Base-by-base conservation (phyloP, 192 early-diverging fungal genomes). In the Gryganskiella cystojenkinii region DNA sequence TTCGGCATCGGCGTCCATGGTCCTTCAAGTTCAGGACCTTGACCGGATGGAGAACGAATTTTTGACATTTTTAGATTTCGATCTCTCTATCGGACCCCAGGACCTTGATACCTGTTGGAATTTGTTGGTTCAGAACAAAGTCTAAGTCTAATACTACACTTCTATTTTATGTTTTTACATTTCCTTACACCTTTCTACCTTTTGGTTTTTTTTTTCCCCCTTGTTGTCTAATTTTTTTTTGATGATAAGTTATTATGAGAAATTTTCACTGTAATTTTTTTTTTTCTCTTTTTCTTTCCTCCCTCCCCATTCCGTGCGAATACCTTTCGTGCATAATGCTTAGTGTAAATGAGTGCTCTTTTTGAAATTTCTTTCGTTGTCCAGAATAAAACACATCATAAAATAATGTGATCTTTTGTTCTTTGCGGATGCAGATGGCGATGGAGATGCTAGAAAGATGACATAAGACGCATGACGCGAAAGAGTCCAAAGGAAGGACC, bases 21-120 rank as follows among this genome's bases (percentile, higher is more conserved):
- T 69, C 22, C 33, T 78, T 15, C 65, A 69, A 40, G 66, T 78
- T 6, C 65, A 69, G 40, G 80, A 81, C 45, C 73, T 86, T 2
- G 56, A 79, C 33, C 80, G 82, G 14, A 86, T 86, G 85, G 85
- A 86, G 55, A 22, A 69, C n/a, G 85, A 86, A 42, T 86, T 84
- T 34, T 61, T 86, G 53, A 75, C 81, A 14, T 86, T 86, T 62
- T 62, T 86, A 4, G 73, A 82, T 52, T 82, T 70, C 51, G 82
- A 86, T 42, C 70, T 86, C 20, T 53, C 56, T 15, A 59, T 65
- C 13, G 54, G 60, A 17, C 50, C 54, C 17, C 74, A 68, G 31
- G 74, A 78, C 27, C 54, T 78, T 3, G 61, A 78, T 30, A 69
- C 66, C 28, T 78, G 74, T 33, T 78, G 74, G 74, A 30, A 37